Base-by-base conservation (phyloP, 2,329 filamentous ascomycete species). In the Endothia cerciana region DNA sequence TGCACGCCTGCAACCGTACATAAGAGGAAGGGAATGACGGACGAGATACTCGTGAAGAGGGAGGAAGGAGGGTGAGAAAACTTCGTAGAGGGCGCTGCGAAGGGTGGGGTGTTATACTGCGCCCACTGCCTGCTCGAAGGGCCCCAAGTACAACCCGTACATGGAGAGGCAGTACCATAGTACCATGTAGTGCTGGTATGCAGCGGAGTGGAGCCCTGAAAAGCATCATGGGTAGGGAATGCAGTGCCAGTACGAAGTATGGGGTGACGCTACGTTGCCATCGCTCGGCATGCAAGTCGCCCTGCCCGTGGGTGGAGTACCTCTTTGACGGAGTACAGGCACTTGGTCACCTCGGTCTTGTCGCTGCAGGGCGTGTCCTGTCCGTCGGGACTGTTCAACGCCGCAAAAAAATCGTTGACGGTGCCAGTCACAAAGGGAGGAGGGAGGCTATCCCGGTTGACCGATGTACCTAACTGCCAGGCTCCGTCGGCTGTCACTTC, bases 1-100 rank as follows among this genome's bases (percentile, higher is more conserved):
- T 83, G 81, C 82, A 85, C 87, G 82, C 86, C 85, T 83, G 81
- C 81, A 82, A 80, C 83, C 82, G 80, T 79, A 80, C 82, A 81
- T 82, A 77, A 81, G 78, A 82, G 83, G 81, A 84, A 85, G 82
- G 82, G 81, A 84, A 84, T 74, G 81, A 78, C 78, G 80, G 83
- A 87, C 82, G 83, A 83, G 77, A 80, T 79, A 79, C 78, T 87
- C 83, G 84, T 86, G 81, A 82, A 77, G 81, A 83, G 76, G 76
- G 75, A 79, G 75, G 77, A 78, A 80, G 77, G 79, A 79, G 78
- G 79, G 80, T n/a, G 70, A 79, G 78, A 78, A 63, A 64, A 79
- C 75, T 73, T 78, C 76, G 76, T 77, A 79, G 76, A 74, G 57
- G 74, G 74, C 71, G 70, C 71, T 72, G 74, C 75, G 78, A 77